Evolutionary conservation across 805 yeast genomes (phyloP), one percentile per base, ranked within the genome.

Genomic region (Nakazawaea ambrosiae): DNA sequence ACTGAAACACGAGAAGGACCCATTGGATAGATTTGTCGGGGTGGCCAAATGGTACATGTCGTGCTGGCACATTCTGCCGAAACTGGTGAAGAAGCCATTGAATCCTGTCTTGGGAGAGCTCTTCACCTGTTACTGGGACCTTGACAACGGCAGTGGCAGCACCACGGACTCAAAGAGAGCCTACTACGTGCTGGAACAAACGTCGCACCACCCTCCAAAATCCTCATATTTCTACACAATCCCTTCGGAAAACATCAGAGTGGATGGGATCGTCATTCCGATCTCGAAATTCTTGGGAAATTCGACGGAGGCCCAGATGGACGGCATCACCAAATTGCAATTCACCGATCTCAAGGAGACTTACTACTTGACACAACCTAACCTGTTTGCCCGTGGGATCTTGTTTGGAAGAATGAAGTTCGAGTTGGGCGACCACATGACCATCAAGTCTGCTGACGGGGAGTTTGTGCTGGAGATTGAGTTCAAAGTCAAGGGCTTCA

Each of bases 171-270:
- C 15, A n/a, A 55, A 70, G 4, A 71, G 71, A 36, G 95, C 96
- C 0, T 90, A 73, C 55, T 92, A 90, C 57, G 60, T 90, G 16
- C 70, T 97, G 1, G 98, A 92, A 58, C 98, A 92, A 58, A 89
- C 97, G 0, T 84, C 95, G 23, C 98, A 92, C 53, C 98, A 92
- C 56, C 97, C 98, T n/a, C 98, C 98, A 11, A 83, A 92, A 55
- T 86, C 96, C 1, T 81, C 95, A 0, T 92, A 90, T 59, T 92
- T 88, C 54, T 92, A 86, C 56, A 66, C 81, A 60, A 73, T 85
- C 26, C 98, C 98, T 0, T 82, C 77, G 40, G 73, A 74, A 41
- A 75, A 75, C 47, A 84, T 92, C 41, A 74, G 92, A 45, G 87
- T 81, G 17, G 98, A 92, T 53, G 98, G 98, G 22, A 71, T 82